phyloP scores from a whole-genome alignment of 768 basidiomycete genomes.

The Russula griseocarnosa region DNA sequence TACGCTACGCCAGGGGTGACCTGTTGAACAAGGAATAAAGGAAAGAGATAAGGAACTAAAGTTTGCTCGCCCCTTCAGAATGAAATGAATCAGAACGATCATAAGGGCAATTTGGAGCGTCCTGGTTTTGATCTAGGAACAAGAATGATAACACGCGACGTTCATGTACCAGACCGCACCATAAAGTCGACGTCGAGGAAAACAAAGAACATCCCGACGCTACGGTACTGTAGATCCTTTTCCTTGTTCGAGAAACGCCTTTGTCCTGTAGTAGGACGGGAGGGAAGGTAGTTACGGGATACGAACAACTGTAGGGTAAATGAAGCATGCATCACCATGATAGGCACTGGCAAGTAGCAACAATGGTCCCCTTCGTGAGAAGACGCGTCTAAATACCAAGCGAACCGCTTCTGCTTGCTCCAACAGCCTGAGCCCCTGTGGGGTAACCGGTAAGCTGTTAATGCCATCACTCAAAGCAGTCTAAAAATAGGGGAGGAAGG shows the following conservation, averaged over 20 bases:
- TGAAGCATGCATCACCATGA: too few relatives aligned
- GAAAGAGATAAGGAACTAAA: neutral
- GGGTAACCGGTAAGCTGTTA: neutral
- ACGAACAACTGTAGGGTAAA: too few relatives aligned
- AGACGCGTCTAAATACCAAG: neutral
- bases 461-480: neutral
- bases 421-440: neutral
- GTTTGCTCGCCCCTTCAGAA: conserved; percentile 18
- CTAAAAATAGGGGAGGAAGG: neutral
- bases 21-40: neutral
- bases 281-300: too few relatives aligned
- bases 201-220: neutral
- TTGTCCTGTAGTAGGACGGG: too few relatives aligned
- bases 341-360: too few relatives aligned
- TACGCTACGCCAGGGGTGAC: neutral
- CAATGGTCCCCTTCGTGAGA: too few relatives aligned
- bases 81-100: too few relatives aligned
- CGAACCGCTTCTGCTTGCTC: neutral
- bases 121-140: conserved; percentile 9
- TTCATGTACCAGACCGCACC: neutral
- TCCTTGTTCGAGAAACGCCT: too few relatives aligned
- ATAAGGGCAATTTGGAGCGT: neutral
- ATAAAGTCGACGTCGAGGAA: neutral
- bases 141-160: conserved; percentile 4
- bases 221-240: neutral